Conservation (phyloP, 2,329 filamentous ascomycete genomes). For the Nemania bipapillata region DNA sequence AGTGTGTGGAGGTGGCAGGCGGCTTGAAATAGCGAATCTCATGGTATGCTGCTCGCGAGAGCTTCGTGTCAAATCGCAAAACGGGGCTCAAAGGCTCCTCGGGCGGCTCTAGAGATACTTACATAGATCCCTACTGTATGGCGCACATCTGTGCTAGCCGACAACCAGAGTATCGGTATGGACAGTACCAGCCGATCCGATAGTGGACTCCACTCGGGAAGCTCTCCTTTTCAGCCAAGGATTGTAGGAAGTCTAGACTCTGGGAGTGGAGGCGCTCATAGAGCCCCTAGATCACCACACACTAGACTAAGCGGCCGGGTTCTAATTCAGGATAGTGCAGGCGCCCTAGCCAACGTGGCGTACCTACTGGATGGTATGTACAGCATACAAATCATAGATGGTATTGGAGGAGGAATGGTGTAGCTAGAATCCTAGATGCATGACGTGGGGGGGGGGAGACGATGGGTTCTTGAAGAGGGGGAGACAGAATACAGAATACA, state of each 20-base stretch:
- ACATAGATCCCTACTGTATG: background rate
- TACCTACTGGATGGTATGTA: no score
- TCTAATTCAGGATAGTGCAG: background rate
- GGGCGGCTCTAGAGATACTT: conserved; percentile 10
- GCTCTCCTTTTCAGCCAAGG: conserved; percentile 34
- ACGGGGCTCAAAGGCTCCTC: background rate
- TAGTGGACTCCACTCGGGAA: conserved; percentile 31
- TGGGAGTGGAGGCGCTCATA: conserved; percentile 25
- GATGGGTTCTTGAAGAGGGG: background rate
- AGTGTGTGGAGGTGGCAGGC: background rate
- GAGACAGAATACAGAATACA: background rate
- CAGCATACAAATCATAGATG: no score
- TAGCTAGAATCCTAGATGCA: background rate
- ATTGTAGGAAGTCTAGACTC: conserved; percentile 37
- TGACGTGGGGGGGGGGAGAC: conserved; percentile 25
- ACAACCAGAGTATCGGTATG: conserved; percentile 6
- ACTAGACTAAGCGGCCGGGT: conserved; percentile 26
- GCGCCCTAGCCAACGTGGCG: background rate
- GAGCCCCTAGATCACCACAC: conserved; percentile 14
- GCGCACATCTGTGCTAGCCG: background rate
- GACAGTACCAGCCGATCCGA: conserved; percentile 17
- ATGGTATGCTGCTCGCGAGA: background rate
- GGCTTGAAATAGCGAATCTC: background rate
- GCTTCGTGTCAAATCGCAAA: background rate
- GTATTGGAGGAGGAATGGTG: no score